Percentiles rank a stretch among this genome's conserved stretches.
phyloP scores from a whole-genome alignment of 2,329 filamentous ascomycete genomes.

The Orbilia brochopaga region DNA sequence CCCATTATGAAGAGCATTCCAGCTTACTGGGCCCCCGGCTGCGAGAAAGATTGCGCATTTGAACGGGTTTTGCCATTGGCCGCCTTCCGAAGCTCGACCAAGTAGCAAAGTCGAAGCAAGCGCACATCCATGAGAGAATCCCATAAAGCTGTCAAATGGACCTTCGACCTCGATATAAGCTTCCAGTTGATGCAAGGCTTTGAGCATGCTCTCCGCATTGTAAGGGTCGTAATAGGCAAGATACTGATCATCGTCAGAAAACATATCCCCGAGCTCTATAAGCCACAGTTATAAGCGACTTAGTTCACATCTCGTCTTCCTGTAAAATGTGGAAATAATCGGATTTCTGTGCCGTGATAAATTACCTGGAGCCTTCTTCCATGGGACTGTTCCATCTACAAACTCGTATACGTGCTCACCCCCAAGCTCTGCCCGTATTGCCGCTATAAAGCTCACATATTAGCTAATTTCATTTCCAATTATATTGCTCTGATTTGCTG shows the following conservation, averaged over 20 bases:
- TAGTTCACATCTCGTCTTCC: too few relatives aligned
- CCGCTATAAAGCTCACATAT: too few relatives aligned
- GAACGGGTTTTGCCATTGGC: constrained; percentile 18
- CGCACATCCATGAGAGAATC: constrained; percentile 24
- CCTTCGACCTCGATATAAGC: constrained; percentile 27
- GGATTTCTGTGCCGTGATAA: too few relatives aligned
- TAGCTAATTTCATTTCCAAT: too few relatives aligned
- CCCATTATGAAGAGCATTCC: constrained; percentile 1
- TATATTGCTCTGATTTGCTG: too few relatives aligned
- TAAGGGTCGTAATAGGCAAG: constrained; percentile 33
- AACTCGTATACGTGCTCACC: too few relatives aligned
- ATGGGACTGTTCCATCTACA: too few relatives aligned
- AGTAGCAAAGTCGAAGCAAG: constrained; percentile 16
- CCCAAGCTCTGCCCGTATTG: too few relatives aligned
- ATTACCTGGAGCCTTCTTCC: too few relatives aligned
- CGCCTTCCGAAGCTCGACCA: not conserved
- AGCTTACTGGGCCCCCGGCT: constrained; percentile 13
- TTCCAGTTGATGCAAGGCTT: constrained; percentile 20
- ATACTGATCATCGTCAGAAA: constrained; percentile 35
- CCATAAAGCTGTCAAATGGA: constrained; percentile 26
- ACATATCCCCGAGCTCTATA: constrained; percentile 26
- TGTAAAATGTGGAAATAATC: too few relatives aligned
- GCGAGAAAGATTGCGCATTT: constrained; percentile 32
- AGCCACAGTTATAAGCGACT: too few relatives aligned
- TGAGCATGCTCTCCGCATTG: constrained; percentile 13